These are phyloP conservation scores for Wickerhamomyces rabaulensis DNA, from an alignment of 805 yeast species.

Conservation along the genomic window DNA sequence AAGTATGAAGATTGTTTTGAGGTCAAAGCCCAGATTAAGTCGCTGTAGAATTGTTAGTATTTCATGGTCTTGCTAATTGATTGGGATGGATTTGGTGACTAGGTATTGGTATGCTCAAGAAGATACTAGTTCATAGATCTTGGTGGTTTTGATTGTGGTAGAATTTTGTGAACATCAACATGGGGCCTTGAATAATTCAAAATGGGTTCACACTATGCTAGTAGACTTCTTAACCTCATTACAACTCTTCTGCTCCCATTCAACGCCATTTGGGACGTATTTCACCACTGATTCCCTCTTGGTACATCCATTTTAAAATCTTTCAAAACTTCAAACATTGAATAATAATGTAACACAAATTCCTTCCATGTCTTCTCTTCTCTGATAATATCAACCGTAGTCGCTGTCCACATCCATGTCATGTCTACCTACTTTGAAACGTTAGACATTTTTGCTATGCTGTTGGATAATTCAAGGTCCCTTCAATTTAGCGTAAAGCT, in stretches of 20 bases:
- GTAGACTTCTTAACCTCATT: too few relatives aligned
- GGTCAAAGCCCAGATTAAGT: constrained; percentile 47
- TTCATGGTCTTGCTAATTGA: background rate
- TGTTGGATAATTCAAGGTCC: background rate
- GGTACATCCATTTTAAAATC: background rate
- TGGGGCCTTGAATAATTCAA: too few relatives aligned
- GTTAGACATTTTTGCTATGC: constrained; percentile 24
- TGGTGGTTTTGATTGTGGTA: too few relatives aligned
- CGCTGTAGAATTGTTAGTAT: constrained; percentile 29
- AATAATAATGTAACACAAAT: too few relatives aligned
- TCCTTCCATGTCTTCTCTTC: too few relatives aligned
- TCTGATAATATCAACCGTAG: background rate
- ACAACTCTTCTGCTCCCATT: too few relatives aligned
- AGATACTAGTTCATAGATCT: too few relatives aligned
- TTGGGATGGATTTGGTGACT: background rate
- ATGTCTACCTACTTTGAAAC: constrained; percentile 24
- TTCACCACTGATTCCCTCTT: background rate
- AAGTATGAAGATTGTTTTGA: constrained; percentile 41
- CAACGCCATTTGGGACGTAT: background rate
- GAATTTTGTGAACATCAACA: too few relatives aligned
- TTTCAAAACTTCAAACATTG: too few relatives aligned
- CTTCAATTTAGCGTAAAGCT: background rate
- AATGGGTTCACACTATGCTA: background rate
- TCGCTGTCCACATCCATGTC: background rate
- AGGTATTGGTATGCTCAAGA: background rate